Conservation (phyloP, 441 rosid species). For the Metrosideros polymorpha region DNA sequence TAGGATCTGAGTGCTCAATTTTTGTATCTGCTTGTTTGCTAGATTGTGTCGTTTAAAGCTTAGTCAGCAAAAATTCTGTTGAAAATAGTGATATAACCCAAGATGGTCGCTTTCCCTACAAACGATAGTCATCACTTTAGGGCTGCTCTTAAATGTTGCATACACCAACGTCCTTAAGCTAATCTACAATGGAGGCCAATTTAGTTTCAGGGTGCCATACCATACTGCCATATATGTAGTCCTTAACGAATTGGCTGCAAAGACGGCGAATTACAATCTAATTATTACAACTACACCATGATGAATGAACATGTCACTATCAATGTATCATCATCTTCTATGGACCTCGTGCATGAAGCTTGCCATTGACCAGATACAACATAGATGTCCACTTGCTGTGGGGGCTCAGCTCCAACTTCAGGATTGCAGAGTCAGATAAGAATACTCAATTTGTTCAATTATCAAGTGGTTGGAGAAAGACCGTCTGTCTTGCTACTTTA, state of each 20-base stretch:
- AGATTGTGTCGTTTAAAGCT: no score
- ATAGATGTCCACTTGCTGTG: no score
- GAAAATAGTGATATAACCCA: neutral
- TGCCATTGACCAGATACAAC: no score
- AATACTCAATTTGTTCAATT: neutral
- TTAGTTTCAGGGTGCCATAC: neutral
- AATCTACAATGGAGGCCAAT: neutral
- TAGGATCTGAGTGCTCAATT: neutral
- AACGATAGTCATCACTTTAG: neutral
- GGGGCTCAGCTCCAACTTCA: neutral
- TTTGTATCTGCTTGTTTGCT: neutral
- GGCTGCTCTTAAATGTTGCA: neutral
- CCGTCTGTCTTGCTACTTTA: neutral
- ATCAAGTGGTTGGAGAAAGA: neutral
- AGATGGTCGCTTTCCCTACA: neutral
- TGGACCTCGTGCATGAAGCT: no score
- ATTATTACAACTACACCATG: fast-evolving
- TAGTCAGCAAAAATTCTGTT: neutral
- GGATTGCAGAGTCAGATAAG: neutral
- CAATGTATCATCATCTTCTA: no score
- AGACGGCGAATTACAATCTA: neutral
- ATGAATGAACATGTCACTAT: neutral
- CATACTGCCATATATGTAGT: neutral
- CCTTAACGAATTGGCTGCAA: neutral
- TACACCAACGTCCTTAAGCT: neutral